Evolutionary conservation across 2,329 filamentous ascomycete species (phyloP), one percentile per base, ranked within the genome.

Genomic region (Colletotrichum sp.): DNA sequence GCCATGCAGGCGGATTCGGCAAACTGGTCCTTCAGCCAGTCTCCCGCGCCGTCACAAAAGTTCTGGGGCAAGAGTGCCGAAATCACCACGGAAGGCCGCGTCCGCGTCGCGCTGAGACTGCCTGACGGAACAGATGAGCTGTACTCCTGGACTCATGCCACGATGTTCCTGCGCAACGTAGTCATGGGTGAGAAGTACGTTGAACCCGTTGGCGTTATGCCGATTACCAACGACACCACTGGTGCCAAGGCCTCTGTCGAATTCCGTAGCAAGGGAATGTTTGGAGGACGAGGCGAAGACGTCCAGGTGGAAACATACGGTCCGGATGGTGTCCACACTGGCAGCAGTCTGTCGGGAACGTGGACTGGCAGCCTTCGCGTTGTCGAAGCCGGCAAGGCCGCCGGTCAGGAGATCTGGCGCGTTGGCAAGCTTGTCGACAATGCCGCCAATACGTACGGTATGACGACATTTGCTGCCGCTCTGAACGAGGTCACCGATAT

Each of bases 11-110:
- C 96, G 6, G 97, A 99, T 83, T 92, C 95, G 52, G 90, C 92
- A 52, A 88, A 91, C 73, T 99, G 97, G 97, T 95, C 94, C 4
- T 93, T 98, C 77, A 90, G 95, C 1, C 97, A 99, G 83, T 95
- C 94, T 6, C 95, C 97, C 0, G 93, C 94, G 72, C 97, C 97
- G 0, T 94, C 94, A 26, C 96, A 99, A 83, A 99, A 99, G 83
- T 99, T 99, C 87, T 99, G 97, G 97, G 97, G 97, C 72, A 99
- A 99, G 87, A 96, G 94, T 71, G 95, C 95, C 4, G 97, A 99
- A 84, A 92, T 99, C 77, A 97, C 95, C 76, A 99, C 96, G 0
- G 96, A 98, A 71, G 97, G 97, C 4, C 94, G 95, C 30, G 93
- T 95, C 5, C 92, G 96, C 65, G 89, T 98, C 52, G 92, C 93